Base-by-base conservation (phyloP, 345 rosid genomes). In the Hypericum perforatum region DNA sequence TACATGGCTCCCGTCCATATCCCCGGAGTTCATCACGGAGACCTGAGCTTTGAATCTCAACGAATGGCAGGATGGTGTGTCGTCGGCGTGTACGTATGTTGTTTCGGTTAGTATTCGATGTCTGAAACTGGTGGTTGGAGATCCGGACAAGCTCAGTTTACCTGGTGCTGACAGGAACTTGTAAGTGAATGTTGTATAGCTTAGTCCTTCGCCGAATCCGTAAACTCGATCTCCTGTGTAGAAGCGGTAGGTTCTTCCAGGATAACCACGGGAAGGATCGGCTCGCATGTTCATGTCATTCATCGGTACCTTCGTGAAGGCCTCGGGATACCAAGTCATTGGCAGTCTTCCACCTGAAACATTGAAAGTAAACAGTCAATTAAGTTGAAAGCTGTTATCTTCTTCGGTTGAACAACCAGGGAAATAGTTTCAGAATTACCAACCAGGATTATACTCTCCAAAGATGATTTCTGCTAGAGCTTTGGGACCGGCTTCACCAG, bases 391-490 rank as follows among this genome's bases (percentile, higher is more conserved):
- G 32, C 32, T 32, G 40, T 54, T 46, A 56, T 6, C 29, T 43
- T 32, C 6, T 5, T 8, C 7, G 9, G 2, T 8, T 15, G 5
- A 15, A 41, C n/a, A n/a, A n/a, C n/a, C n/a, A n/a, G n/a, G n/a
- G n/a, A n/a, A n/a, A n/a, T n/a, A 16, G 11, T 16, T 43, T 6
- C 14, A 65, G 49, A 29, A 41, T 32, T 57, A 71, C 74, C 6
- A 71, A 86, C 97, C 95, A 74, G 96, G 98, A 79, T 91, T 91
- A 61, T 63, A 72, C 41, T 79, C 82, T 7, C 95, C 96, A 64
- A 85, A 91, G 63, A 91, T 58, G 64, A 81, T 59, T 54, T 87
- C 86, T 22, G 92, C 92, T 5, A 91, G 83, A 16, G 96, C 96
- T 74, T 60, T 75, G 48, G 86, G 79, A 58, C 98, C 98, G 9